Conservation (phyloP, 2,329 filamentous ascomycete genomes). For the Sodiomyces alkalinus region DNA sequence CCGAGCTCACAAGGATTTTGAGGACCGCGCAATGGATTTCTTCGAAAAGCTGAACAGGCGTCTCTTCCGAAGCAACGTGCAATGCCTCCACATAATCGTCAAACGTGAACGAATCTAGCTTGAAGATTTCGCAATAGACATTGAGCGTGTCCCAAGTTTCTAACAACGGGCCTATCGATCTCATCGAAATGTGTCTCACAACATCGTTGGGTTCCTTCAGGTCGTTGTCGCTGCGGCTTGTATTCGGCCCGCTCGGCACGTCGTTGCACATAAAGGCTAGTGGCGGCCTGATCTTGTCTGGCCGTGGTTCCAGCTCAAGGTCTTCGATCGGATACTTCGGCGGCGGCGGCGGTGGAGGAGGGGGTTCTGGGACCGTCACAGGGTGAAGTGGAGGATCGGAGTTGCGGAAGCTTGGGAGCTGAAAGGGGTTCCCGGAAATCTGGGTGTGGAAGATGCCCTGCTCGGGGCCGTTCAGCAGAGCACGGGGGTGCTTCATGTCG, state of each 20-base stretch:
- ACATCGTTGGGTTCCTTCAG: constrained; percentile 17
- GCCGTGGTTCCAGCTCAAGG: constrained; percentile 59
- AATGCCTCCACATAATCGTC: constrained; percentile 90
- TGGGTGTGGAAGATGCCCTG: constrained; percentile 23
- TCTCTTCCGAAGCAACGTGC: constrained; percentile 56
- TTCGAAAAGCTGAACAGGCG: constrained; percentile 70
- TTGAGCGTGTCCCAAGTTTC: constrained; percentile 96
- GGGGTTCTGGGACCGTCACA: constrained; percentile 22
- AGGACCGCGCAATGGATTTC: constrained; percentile 87
- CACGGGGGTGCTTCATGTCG: constrained; percentile 29
- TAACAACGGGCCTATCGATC: constrained; percentile 69
- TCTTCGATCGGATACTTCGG: constrained; percentile 96
- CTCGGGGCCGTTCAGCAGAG: constrained; percentile 11
- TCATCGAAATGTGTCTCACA: constrained; percentile 55
- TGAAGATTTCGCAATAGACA: constrained; percentile 92
- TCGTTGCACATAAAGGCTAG: constrained; percentile 65
- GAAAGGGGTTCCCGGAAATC: constrained; percentile 26
- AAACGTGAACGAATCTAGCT: constrained; percentile 92
- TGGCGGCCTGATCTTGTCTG: constrained; percentile 51
- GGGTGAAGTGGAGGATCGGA: constrained; percentile 26
- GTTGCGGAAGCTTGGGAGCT: constrained; percentile 27
- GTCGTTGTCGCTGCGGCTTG: no score
- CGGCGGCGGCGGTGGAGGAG: constrained; percentile 52
- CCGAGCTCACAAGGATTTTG: constrained; percentile 67
- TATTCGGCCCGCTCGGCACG: constrained; percentile 34